Evolutionary conservation across 352 stramenopile genomes (phyloP).

Genomic region (Stramenopiles sp.): DNA sequence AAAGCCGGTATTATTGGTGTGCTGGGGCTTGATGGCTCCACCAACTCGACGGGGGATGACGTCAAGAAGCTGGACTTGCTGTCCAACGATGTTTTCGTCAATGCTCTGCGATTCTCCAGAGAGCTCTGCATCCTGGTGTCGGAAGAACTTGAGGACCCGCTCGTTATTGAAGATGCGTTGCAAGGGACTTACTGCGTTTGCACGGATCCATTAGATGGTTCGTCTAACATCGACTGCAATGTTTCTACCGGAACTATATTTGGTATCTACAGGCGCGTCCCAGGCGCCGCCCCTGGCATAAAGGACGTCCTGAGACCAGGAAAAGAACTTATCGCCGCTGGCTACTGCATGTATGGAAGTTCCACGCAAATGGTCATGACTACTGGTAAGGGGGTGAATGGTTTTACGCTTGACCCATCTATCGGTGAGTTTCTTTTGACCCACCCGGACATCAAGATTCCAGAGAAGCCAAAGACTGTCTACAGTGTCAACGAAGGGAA

Average conservation of each 20-base stretch:
- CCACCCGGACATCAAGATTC: slow-evolving; percentile 76
- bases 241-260: slow-evolving; percentile 97
- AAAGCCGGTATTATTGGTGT: slow-evolving; percentile 58
- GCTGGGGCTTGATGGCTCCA: slow-evolving; percentile 85
- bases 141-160: slow-evolving; percentile 91
- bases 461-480: slow-evolving; percentile 58
- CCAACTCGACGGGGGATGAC: slow-evolving; percentile 88
- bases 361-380: slow-evolving; percentile 92
- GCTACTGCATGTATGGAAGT: slow-evolving; percentile 96
- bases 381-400: slow-evolving; percentile 75
- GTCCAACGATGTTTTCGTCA: slow-evolving; percentile 95
- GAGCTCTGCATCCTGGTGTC: slow-evolving; percentile 91
- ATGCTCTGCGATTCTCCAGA: slow-evolving; percentile 81
- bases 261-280: slow-evolving; percentile 68
- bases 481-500: slow-evolving; percentile 98
- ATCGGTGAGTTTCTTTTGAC: slow-evolving; percentile 96
- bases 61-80: slow-evolving; percentile 98
- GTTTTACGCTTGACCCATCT: slow-evolving; percentile 91
- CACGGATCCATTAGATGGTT: slow-evolving; percentile 94
- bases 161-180: slow-evolving; percentile 56
- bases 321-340: slow-evolving; percentile 76
- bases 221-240: slow-evolving; percentile 98
- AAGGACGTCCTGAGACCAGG: slow-evolving; percentile 79
- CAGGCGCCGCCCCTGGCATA: slow-evolving; percentile 30
- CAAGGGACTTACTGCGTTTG: slow-evolving; percentile 87